Evolutionary conservation across 2,329 filamentous ascomycete species (phyloP).

Genomic region (Aspergillus novofumigatus): DNA sequence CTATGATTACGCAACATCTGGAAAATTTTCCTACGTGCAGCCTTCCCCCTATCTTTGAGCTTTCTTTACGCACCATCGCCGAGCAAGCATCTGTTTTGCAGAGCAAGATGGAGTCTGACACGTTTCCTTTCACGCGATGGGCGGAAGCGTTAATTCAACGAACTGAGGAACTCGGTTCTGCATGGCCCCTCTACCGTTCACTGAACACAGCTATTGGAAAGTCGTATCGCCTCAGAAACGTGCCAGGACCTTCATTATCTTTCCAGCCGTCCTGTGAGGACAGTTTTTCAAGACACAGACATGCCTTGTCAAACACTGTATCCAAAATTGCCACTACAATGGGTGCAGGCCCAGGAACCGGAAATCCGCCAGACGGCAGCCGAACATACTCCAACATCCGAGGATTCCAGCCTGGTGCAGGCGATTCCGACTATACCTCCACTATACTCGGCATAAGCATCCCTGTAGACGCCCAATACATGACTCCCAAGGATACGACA

Average conservation of each 20-base stretch:
- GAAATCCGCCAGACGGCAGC: constrained; percentile 5
- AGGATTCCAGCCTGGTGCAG: constrained; percentile 8
- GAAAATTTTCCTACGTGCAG: constrained; percentile 36
- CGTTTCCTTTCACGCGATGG: constrained; percentile 34
- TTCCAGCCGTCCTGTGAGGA: constrained; percentile 7
- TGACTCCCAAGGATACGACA: constrained; percentile 29
- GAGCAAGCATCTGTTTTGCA: constrained; percentile 31
- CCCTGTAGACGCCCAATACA: constrained; percentile 28
- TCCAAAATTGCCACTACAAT: constrained; percentile 4
- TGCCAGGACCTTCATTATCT: constrained; percentile 4
- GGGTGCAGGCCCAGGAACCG: constrained; percentile 4
- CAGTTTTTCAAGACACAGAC: neutral
- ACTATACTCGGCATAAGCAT: constrained; percentile 32
- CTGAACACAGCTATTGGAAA: constrained; percentile 27
- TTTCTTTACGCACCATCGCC: constrained; percentile 31
- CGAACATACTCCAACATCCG: constrained; percentile 8
- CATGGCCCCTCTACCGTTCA: constrained; percentile 34
- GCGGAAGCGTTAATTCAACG: constrained; percentile 30
- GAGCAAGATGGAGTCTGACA: constrained; percentile 25
- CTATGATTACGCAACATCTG: constrained; percentile 33
- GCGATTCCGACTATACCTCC: constrained; percentile 21
- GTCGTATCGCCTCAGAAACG: constrained; percentile 21
- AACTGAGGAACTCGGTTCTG: constrained; percentile 20
- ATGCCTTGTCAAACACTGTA: neutral
- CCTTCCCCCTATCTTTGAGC: constrained; percentile 37